Evolutionary conservation across 2,329 filamentous ascomycete genomes (phyloP).

Genomic region (Verticillium klebahnii): DNA sequence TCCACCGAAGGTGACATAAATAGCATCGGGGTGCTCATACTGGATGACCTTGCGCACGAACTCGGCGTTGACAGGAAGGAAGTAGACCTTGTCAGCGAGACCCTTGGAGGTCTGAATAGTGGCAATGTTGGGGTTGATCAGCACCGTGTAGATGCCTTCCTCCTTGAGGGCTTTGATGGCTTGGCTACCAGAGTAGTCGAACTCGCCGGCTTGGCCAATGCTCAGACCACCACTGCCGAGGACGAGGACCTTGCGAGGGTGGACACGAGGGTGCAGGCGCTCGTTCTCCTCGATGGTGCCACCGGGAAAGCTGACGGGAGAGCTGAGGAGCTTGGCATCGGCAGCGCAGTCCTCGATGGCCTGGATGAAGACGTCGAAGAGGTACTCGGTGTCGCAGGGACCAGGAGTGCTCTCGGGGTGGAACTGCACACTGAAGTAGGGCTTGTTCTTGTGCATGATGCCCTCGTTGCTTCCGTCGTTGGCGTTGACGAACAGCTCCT

Average conservation of each 20-base stretch:
- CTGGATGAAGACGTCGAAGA: conserved; percentile 95
- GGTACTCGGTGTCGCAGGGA: conserved; percentile 89
- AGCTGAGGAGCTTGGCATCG: conserved; percentile 60
- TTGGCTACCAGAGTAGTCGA: conserved; percentile 97
- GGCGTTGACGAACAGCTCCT: conserved; percentile 94
- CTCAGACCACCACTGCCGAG: conserved; percentile 92
- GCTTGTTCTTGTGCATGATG: conserved; percentile 79
- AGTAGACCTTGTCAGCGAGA: conserved; percentile 97
- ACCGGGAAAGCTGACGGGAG: conserved; percentile 82
- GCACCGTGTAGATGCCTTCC: conserved; percentile 94
- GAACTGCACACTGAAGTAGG: conserved; percentile 99
- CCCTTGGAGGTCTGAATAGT: conserved; percentile 99
- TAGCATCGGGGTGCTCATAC: conserved; percentile 90
- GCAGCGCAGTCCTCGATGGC: conserved; percentile 70
- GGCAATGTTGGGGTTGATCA: conserved; percentile 99
- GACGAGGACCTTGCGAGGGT: conserved; percentile 90
- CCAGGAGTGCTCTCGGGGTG: conserved; percentile 96
- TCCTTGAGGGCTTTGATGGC: conserved; percentile 98
- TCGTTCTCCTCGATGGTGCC: conserved; percentile 77
- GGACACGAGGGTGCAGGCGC: conserved; percentile 69
- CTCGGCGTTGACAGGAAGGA: conserved; percentile 92
- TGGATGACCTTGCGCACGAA: conserved; percentile 97
- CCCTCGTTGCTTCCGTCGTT: conserved; percentile 98
- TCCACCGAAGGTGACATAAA: conserved; percentile 96
- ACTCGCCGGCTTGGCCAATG: conserved; percentile 97